Base-by-base conservation (phyloP, 768 basidiomycete genomes). In the Mycena galericulata region DNA sequence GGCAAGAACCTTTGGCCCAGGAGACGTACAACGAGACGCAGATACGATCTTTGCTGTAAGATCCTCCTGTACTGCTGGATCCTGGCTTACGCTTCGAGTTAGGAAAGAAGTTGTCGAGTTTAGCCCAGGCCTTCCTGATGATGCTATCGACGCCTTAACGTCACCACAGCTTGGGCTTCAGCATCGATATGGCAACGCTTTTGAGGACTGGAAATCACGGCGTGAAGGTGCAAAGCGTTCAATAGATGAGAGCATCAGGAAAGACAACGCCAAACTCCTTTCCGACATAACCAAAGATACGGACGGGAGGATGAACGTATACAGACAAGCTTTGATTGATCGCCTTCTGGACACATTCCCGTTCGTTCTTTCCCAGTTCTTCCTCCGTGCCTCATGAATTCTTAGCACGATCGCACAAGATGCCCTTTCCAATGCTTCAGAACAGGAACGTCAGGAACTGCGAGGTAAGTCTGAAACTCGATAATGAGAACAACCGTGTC, bases 291-390 rank as follows among this genome's bases (percentile, higher is more conserved):
- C 7, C 29, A 18, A 38, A 20, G 57, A 66, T 14, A 45, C 36
- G 8, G 49, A 59, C 8, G 17, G 30, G 50, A 50, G 1, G 40
- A 18, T 18, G n/a, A 41, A 27, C 4, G 15, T 20, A 20, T 59
- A 26, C n/a, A 7, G 26, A 8, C 58, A 67, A 32, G 51, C 34
- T 5, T 12, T 67, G 45, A 18, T 46, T 24, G 65, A 61, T 26
- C 17, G 32, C 18, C 58, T 67, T 10, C 1, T 30, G 32, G 24
- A 60, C 51, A 24, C 10, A 36, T 61, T 67, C 59, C 65, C 65
- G 65, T 55, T 1, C 0, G 53, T 49, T 38, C 11, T 32, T 30
- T 15, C 11, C 34, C 9, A 12, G 11, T 10, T 30, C 17, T 56
- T 22, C 9, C 12, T 24, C 5, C 22, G 14, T 18, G 24, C 14